Conservation (phyloP, 1,139 yeast species). For the Geotrichum histeridarum region DNA sequence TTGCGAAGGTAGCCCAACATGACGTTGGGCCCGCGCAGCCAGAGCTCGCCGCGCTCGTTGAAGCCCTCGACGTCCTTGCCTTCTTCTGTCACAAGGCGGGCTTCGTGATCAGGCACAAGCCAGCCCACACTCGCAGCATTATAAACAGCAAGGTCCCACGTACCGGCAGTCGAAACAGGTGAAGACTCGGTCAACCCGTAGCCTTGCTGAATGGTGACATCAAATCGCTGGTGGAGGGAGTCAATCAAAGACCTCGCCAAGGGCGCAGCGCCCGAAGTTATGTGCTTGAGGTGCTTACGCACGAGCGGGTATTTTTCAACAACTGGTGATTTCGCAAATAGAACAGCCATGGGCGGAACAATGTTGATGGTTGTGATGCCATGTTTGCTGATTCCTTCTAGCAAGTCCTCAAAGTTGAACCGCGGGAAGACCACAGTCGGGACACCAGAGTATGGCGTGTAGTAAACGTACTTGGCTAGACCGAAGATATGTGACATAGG, state of each 20-base stretch:
- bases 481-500: conserved; percentile 42
- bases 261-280: conserved; percentile 41
- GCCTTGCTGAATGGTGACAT: conserved; percentile 46
- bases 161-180: conserved; percentile 32
- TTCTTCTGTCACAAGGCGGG: conserved; percentile 42
- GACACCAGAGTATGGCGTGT: conserved; percentile 26
- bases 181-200: conserved; percentile 60
- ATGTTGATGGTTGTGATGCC: conserved; percentile 30
- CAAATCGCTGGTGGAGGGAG: conserved; percentile 27
- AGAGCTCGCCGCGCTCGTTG: conserved; percentile 56
- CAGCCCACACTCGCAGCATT: conserved; percentile 45
- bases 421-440: conserved; percentile 32
- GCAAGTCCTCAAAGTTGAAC: conserved; percentile 35
- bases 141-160: conserved; percentile 22
- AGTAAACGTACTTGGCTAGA: conserved; percentile 29
- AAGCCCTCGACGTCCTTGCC: conserved; percentile 51
- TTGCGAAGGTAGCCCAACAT: conserved; percentile 59
- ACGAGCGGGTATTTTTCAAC: conserved; percentile 33
- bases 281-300: conserved; percentile 24
- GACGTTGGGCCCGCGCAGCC: conserved; percentile 66
- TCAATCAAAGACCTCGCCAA: conserved; percentile 30
- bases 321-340: conserved; percentile 38
- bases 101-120: conserved; percentile 41
- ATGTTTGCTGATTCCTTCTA: conserved; percentile 30
- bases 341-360: conserved; percentile 40